phyloP scores from a whole-genome alignment of 805 yeast species.

The Yarrowia deformans region DNA sequence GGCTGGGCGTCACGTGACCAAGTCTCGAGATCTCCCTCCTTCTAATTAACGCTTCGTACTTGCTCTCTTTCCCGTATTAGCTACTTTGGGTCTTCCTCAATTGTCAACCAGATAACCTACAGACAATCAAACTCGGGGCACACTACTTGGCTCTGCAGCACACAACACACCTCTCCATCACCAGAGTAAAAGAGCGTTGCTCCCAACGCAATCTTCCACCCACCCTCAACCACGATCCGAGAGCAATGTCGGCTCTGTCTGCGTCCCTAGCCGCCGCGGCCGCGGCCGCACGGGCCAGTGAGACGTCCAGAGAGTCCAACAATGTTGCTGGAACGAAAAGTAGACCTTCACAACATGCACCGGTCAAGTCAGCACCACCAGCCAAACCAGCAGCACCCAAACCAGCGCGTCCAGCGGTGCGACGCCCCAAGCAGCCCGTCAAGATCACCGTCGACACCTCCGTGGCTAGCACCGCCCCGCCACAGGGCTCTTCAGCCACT shows the following conservation, averaged over 20 bases:
- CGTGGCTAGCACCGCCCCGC: not conserved
- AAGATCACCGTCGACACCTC: constrained; percentile 32
- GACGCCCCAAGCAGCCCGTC: constrained; percentile 18
- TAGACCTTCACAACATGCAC: not conserved
- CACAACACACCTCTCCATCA: constrained; percentile 20
- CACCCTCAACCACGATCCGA: constrained; percentile 5
- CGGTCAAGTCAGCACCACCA: not conserved
- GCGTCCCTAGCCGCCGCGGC: constrained; percentile 40
- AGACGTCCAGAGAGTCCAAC: constrained; percentile 27
- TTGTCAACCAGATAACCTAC: constrained; percentile 33
- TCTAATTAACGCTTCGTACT: constrained; percentile 21
- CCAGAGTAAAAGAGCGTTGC: constrained; percentile 33
- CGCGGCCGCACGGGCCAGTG: constrained; percentile 37
- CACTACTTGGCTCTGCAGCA: constrained; percentile 38
- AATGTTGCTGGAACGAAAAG: constrained; percentile 11
- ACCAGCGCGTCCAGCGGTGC: not conserved
- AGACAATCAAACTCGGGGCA: constrained; percentile 37
- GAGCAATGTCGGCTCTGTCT: constrained; percentile 40
- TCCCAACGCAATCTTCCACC: constrained; percentile 20
- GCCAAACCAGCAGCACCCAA: not conserved
- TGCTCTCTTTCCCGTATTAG: constrained; percentile 35
- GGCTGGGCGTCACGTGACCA: constrained; percentile 7
- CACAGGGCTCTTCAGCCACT: constrained; percentile 11
- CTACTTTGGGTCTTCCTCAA: constrained; percentile 34
- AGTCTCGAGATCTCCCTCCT: not conserved